Evolutionary conservation across 1,284 basidiomycete species (phyloP).

Genomic region (Cryptococcus neoformans): DNA sequence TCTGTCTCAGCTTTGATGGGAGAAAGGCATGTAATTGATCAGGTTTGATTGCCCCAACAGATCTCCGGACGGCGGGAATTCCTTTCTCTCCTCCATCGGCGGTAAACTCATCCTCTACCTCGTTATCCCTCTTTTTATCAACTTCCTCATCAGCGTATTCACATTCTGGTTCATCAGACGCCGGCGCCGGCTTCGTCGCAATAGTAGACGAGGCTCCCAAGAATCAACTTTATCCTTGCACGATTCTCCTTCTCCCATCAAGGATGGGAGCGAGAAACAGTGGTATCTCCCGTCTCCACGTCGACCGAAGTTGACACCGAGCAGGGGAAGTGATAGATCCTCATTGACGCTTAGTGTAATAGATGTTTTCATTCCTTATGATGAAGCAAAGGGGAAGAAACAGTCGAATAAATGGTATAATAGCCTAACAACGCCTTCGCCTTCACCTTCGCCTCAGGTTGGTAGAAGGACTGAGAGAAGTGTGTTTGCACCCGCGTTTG

Average conservation of each 20-base stretch:
- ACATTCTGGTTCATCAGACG: slow-evolving; percentile 9
- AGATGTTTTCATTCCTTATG: slow-evolving; percentile 22
- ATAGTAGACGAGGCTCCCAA: background rate
- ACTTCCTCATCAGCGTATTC: slow-evolving; percentile 4
- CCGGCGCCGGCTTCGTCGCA: slow-evolving; percentile 3
- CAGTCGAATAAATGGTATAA: slow-evolving; percentile 17
- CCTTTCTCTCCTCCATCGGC: slow-evolving; percentile 17
- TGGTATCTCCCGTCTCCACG: background rate
- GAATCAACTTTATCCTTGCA: slow-evolving; percentile 6
- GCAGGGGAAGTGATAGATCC: background rate
- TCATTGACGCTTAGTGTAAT: background rate
- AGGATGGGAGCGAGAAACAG: slow-evolving; percentile 1
- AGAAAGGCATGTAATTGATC: background rate
- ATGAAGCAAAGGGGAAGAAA: slow-evolving; percentile 13
- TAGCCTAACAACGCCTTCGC: slow-evolving; percentile 1
- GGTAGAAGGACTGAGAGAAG: too few relatives aligned
- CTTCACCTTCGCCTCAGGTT: background rate
- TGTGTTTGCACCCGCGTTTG: too few relatives aligned
- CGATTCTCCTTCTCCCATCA: background rate
- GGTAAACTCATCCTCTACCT: slow-evolving; percentile 26
- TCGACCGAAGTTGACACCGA: background rate
- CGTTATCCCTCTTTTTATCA: slow-evolving; percentile 16
- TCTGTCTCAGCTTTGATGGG: background rate
- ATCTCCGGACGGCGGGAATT: too few relatives aligned
- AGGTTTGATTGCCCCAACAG: background rate